Evolutionary conservation across 768 basidiomycete species (phyloP).

Genomic region (Termitomyces sp.): DNA sequence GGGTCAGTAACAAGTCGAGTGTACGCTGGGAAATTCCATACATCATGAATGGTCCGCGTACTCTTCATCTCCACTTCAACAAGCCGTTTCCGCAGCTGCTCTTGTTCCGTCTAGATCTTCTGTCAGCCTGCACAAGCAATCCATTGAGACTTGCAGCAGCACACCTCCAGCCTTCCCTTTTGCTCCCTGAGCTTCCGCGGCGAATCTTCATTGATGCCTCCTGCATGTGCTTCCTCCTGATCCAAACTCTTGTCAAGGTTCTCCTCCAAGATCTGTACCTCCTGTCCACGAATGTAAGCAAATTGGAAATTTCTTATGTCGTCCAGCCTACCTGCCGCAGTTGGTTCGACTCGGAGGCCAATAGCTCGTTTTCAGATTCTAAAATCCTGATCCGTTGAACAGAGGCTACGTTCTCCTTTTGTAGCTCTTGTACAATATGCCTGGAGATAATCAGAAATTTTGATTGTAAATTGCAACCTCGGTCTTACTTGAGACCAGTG

Average conservation of each 20-base stretch:
- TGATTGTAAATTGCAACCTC: background rate
- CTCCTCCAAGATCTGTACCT: conserved; percentile 72
- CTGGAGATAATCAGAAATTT: conserved; percentile 27
- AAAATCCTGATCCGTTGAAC: conserved; percentile 65
- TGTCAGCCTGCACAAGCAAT: background rate
- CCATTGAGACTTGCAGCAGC: conserved; percentile 5
- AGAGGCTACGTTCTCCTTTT: conserved; percentile 66
- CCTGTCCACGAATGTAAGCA: conserved; percentile 33
- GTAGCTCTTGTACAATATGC: conserved; percentile 84
- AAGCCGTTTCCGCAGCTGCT: conserved; percentile 64
- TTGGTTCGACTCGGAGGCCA: conserved; percentile 63
- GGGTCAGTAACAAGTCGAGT: background rate
- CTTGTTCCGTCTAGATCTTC: conserved; percentile 50
- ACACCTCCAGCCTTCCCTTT: conserved; percentile 48
- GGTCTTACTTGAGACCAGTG: conserved; percentile 70
- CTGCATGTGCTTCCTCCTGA: conserved; percentile 37
- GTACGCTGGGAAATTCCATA: conserved; percentile 19
- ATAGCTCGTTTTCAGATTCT: conserved; percentile 68
- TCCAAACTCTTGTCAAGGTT: conserved; percentile 58
- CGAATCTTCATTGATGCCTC: conserved; percentile 24
- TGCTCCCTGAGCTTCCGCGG: conserved; percentile 44
- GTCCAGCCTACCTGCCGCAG: conserved; percentile 54
- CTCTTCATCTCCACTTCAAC: conserved; percentile 72
- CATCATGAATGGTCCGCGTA: conserved; percentile 63
- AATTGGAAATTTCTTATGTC: background rate